phyloP scores from a whole-genome alignment of 495 filamentous ascomycete genomes.

The Aspergillus panamensis region DNA sequence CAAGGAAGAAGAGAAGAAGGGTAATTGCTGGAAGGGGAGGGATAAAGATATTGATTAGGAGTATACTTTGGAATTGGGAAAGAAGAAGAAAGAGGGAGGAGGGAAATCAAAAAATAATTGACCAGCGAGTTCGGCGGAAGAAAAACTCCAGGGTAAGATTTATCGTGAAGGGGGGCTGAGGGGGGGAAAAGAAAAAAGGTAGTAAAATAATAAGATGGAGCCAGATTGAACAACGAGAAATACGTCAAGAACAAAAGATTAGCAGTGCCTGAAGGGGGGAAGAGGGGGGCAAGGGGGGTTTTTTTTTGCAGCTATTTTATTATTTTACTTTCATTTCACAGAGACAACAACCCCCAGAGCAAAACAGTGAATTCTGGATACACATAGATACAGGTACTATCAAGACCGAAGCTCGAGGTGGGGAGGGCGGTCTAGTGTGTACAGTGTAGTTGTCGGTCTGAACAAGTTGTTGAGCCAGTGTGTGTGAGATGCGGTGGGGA shows the following conservation, averaged over 20 bases:
- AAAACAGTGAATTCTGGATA: constrained; percentile 2
- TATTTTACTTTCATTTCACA: background rate
- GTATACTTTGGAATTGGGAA: constrained; percentile 28
- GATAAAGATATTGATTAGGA: constrained; percentile 32
- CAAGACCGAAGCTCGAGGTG: constrained; percentile 1
- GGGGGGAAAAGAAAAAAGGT: constrained; percentile 11
- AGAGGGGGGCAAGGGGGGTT: background rate
- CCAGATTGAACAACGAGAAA: background rate
- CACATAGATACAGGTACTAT: constrained; percentile 12
- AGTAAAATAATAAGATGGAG: constrained; percentile 1
- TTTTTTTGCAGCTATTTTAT: constrained; percentile 7
- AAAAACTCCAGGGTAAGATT: constrained; percentile 13
- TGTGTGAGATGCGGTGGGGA: constrained; percentile 1
- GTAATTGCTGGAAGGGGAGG: constrained; percentile 19
- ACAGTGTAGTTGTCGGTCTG: background rate
- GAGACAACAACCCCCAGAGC: background rate
- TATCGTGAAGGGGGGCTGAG: constrained; percentile 14
- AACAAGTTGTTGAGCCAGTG: background rate
- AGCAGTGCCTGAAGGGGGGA: background rate
- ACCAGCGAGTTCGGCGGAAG: constrained; percentile 14
- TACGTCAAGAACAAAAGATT: constrained; percentile 1
- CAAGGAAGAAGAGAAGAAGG: constrained; percentile 16
- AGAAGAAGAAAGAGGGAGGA: constrained; percentile 5
- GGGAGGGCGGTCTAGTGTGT: background rate
- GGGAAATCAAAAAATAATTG: constrained; percentile 13